A percentile compares a stretch with the other conserved stretches of the same genome.
Conservation (phyloP, 2,329 filamentous ascomycete genomes). For the Calycina herbarum region DNA sequence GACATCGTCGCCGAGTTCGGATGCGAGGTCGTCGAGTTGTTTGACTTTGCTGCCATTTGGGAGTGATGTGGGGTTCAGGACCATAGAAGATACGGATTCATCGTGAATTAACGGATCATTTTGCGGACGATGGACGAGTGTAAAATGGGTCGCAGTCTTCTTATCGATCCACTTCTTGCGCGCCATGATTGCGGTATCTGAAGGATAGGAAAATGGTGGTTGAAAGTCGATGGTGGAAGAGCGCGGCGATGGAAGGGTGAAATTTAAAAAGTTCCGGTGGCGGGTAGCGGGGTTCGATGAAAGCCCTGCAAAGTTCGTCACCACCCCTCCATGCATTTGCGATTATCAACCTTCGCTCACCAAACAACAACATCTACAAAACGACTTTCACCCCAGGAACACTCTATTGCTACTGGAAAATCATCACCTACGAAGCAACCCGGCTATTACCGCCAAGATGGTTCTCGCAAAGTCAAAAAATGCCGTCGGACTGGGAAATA, state of each 20-base stretch:
- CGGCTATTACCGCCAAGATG: constrained; percentile 47
- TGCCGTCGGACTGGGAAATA: constrained; percentile 88
- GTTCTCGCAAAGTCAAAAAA: constrained; percentile 91
- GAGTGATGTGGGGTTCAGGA: constrained; percentile 69
- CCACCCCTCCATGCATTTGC: not conserved
- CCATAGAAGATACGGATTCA: constrained; percentile 81
- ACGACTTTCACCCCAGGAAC: not conserved
- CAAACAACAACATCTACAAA: not conserved
- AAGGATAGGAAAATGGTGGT: constrained; percentile 16
- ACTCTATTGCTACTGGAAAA: not conserved
- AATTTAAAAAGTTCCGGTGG: not conserved
- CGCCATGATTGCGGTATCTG: constrained; percentile 32
- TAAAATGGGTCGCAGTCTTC: constrained; percentile 89
- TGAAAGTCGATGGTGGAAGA: constrained; percentile 4
- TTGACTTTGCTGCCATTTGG: constrained; percentile 58
- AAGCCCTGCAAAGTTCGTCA: no score
- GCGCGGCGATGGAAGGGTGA: not conserved
- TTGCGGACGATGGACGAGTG: constrained; percentile 92
- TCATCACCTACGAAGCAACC: not conserved
- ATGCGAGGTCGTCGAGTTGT: constrained; percentile 72
- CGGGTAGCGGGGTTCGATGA: no score
- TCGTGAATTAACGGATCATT: constrained; percentile 98
- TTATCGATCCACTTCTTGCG: constrained; percentile 63
- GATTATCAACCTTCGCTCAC: constrained; percentile 8
- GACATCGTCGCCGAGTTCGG: constrained; percentile 70